Base-by-base conservation (phyloP, 2,329 filamentous ascomycete genomes). In the Pyrenophora tritici-repentis region DNA sequence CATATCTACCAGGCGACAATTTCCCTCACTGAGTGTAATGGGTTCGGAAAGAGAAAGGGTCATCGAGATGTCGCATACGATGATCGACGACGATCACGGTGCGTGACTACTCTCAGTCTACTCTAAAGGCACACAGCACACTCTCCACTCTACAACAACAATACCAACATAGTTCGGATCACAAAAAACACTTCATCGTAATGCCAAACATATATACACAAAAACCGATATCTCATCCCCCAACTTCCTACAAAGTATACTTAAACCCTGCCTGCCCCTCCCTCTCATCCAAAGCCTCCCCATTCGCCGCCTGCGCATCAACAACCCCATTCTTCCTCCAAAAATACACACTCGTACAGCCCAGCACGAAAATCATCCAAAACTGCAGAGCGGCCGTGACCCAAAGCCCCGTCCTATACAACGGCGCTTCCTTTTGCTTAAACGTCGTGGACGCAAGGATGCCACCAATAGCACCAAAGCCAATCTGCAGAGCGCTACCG, bases 381-480 rank as follows among this genome's bases (percentile, higher is more conserved):
- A 63, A 51, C 26, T 66, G 63, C 8, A 62, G 33, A 4, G 51
- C 61, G 4, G 58, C 55, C 13, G 53, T 54, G 1, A 63, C 55
- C 59, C 61, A 66, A 8, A 66, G 36, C 1, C 61, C 59, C 1
- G 58, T 59, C 1, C 59, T 48, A 41, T 67, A 67, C 2, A 33
- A 48, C 1, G 65, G 65, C 3, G 61, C 61, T 42, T 68, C 65
- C 10, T 54, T 31, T 24, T 63, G 50, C 5, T 50, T 42, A 38
- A 68, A 68, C 1, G 59, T 59, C 0, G 63, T 59, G 1, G 56
- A 57, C 0, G 62, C 65, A n/a, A 60, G 33, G 2, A 67, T 65
- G 3, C 65, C 65, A 0, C 65, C 65, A 39, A 68, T 66, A 0
- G 56, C 64, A 12, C 65, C 62, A 14, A 67, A 63, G 1, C 57